Evolutionary conservation across 2,329 filamentous ascomycete species (phyloP), one percentile per base, ranked within the genome.

Genomic region (Lecanicillium sp.): DNA sequence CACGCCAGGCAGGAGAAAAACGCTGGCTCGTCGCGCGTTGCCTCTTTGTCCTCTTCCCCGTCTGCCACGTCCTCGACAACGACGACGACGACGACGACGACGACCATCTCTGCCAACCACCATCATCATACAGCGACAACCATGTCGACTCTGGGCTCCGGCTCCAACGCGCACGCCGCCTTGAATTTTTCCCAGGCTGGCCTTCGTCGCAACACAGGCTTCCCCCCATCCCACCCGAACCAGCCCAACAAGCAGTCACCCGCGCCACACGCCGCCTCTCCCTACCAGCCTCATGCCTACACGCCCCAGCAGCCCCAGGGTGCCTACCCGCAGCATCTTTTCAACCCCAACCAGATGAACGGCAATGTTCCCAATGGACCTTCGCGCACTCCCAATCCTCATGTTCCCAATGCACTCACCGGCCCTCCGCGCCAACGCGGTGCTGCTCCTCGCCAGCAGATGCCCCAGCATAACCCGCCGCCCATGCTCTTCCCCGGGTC

Each of bases 201-300:
- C 60, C 56, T 78, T 51, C 67, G 76, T 62, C 74, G 76, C 51
- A 65, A 61, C 47, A 51, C 56, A 49, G 64, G 59, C 54, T 77
- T 70, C 55, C 67, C 68, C 58, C 66, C 71, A 48, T 66, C 70
- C 29, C 74, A 76, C 57, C 66, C 72, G 51, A 72, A 69, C 54
- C 72, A 73, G 56, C 68, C 70, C 54, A 78, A 73, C 60, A 79
- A 80, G 60, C 73, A 75, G 52, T 76, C 77, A 23, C 73, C 77
- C 32, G 72, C 73, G 19, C 70, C 75, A 53, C 75, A 77, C 54
- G 69, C 75, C 57, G 72, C 74, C 51, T 72, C 76, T 51, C 72
- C 76, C 2, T 81, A 80, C 58, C 75, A 78, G 60, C 59, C 70
- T 45, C 72, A 75, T 54, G 67, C 71, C 51, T 80, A 80, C 60